These are phyloP conservation scores for Singerocomus rubriflavus DNA, from an alignment of 1,284 basidiomycete genomes.

Conservation along the genomic window DNA sequence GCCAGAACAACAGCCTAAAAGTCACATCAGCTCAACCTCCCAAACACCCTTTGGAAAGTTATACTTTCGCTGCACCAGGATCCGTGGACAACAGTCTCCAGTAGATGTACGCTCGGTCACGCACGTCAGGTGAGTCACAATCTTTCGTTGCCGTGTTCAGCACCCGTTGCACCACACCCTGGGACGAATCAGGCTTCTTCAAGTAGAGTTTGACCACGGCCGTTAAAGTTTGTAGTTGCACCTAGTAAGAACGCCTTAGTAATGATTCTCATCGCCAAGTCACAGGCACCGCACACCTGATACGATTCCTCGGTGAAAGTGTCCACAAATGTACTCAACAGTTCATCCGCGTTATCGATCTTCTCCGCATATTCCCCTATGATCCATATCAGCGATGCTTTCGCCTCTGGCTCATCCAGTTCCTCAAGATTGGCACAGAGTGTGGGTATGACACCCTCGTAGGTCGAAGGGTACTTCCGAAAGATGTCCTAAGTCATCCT, in stretches of 20 bases:
- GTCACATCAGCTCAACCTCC: conserved; percentile 1
- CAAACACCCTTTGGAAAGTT: conserved; percentile 10
- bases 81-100: conserved; percentile 94
- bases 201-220: conserved; percentile 97
- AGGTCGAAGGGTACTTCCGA: conserved; percentile 95
- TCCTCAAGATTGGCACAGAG: conserved; percentile 95
- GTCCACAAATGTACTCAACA: conserved; percentile 88
- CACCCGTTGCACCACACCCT: conserved; percentile 86
- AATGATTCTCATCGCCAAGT: not conserved
- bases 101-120: conserved; percentile 95
- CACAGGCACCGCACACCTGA: conserved; percentile 46
- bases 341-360: conserved; percentile 94
- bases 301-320: conserved; percentile 93
- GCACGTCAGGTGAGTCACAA: conserved; percentile 95
- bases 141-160: conserved; percentile 94
- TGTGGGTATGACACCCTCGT: conserved; percentile 95
- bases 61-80: conserved; percentile 88
- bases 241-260: conserved; percentile 41
- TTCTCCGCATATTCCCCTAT: conserved; percentile 97
- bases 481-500: conserved; percentile 78
- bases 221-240: conserved; percentile 93
- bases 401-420: conserved; percentile 96
- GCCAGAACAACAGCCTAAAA: conserved; percentile 86
- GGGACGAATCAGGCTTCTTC: conserved; percentile 89
- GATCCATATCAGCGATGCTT: conserved; percentile 98